Conservation (phyloP, 352 stramenopile species). For the Sclerospora graminicola region DNA sequence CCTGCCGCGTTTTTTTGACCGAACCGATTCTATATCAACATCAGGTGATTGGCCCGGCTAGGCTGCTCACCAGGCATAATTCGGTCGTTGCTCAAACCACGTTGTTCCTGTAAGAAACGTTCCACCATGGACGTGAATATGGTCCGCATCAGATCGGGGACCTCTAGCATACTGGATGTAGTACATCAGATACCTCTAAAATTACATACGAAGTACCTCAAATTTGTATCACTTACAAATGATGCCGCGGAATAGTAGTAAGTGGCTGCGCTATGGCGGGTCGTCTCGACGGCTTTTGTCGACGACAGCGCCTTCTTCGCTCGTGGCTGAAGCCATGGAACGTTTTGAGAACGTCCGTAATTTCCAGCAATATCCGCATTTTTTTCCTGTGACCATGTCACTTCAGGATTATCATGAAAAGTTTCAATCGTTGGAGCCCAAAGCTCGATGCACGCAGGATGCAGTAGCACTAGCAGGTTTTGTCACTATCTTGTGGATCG, state of each 20-base stretch:
- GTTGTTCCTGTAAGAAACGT: no score
- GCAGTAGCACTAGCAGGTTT: slow-evolving; percentile 46
- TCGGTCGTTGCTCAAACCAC: no score
- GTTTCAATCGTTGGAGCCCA: slow-evolving; percentile 39
- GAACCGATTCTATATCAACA: no score
- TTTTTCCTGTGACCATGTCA: slow-evolving; percentile 58
- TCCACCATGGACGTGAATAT: no score
- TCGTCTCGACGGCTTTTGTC: slow-evolving; percentile 20
- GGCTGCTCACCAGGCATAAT: no score
- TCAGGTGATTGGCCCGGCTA: no score
- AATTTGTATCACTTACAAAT: no score
- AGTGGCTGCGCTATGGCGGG: no score
- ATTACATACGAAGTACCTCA: no score
- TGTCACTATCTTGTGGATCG: background rate
- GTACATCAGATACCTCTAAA: background rate
- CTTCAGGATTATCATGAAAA: slow-evolving; percentile 48
- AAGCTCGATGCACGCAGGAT: slow-evolving; percentile 45
- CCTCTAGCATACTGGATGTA: background rate
- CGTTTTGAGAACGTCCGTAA: slow-evolving; percentile 42
- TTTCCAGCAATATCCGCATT: slow-evolving; percentile 55
- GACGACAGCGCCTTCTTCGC: slow-evolving; percentile 4
- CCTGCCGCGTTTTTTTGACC: no score
- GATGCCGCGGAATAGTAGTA: no score
- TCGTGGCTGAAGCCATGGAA: slow-evolving; percentile 30
- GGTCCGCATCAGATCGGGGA: background rate